Evolutionary conservation across 345 rosid genomes (phyloP).

Genomic region (Chamaenerion angustifolium): DNA sequence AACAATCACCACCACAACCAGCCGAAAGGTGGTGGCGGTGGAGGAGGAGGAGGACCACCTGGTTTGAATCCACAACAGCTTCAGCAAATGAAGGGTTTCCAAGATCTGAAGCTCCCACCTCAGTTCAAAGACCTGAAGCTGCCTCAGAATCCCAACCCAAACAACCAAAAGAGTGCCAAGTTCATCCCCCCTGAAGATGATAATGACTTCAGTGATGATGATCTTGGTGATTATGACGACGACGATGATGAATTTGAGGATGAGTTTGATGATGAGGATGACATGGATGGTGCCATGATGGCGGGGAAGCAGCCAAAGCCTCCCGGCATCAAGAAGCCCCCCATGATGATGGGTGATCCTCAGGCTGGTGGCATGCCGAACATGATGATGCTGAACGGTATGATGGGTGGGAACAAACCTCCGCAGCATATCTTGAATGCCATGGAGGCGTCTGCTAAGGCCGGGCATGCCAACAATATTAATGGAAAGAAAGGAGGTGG

Average conservation of each 20-base stretch:
- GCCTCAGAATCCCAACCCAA: constrained; percentile 40
- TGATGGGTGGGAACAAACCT: constrained; percentile 5
- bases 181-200: constrained; percentile 30
- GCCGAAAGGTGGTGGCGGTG: constrained; percentile 26
- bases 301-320: constrained; percentile 13
- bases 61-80: constrained; percentile 29
- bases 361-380: constrained; percentile 15
- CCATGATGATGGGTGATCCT: constrained; percentile 3
- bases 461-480: constrained; percentile 21
- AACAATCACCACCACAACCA: constrained; percentile 25
- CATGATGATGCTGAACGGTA: constrained; percentile 38
- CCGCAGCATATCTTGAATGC: constrained; percentile 42
- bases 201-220: constrained; percentile 39
- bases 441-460: constrained; percentile 21
- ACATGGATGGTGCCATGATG: constrained; percentile 46
- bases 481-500: constrained; percentile 35
- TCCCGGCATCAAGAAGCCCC: constrained; percentile 10
- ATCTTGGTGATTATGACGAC: constrained; percentile 37
- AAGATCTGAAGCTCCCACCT: constrained; percentile 60
- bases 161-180: constrained; percentile 23
- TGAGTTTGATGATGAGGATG: constrained; percentile 36
- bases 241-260: constrained; percentile 32
- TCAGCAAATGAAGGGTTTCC: constrained; percentile 51
- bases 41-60: constrained; percentile 19
- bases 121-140: constrained; percentile 50